Evolutionary conservation across 106 monocot species (phyloP), one percentile per base, ranked within the genome.

Genomic region (Chionographis japonica): DNA sequence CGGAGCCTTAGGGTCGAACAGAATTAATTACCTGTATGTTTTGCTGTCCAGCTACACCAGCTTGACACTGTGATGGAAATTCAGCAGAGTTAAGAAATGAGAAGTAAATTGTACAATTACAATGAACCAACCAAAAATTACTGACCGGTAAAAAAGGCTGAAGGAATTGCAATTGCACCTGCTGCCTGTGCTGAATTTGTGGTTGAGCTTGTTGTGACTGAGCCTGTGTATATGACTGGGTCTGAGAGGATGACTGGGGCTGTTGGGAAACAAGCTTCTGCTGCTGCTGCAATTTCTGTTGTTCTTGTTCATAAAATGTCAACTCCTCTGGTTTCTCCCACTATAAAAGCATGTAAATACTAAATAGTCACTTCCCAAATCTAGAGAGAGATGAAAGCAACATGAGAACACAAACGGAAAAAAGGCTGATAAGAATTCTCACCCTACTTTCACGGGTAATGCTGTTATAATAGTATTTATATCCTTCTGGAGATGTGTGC

Each of bases 251-350:
- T 40, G 85, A 82, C 51, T 79, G 88, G 50, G 84, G 74, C 60
- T 88, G 91, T 68, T 88, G 85, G 39, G 73, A 71, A 66, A 65
- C 65, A 61, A 85, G 61, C 62, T 94, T 88, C 36, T 90, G 94
- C 54, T 89, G 87, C 74, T 86, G 91, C 70, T 86, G 90, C 66
- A 77, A 60, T 43, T 88, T 85, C 76, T 95, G 83, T 35, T 90
- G 82, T 16, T 93, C 83, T 64, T 93, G 92, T 82, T 98, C 97
- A 81, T 85, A 92, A 42, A 93, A 19, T 16, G 69, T 37, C 76
- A 83, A 81, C 52, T 98, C 92, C 74, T 98, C 97, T 8, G 97
- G 97, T 68, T 98, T 98, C 61, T 98, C 97, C 97, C 97, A 98
- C 97, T 98, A 58, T 35, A 65, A 61, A 42, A 20, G 17, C 9